A percentile compares a stretch with the other conserved stretches of the same genome.
These are phyloP conservation scores for Sarcodon sp. DNA, from an alignment of 768 basidiomycete species.

Conservation along the genomic window DNA sequence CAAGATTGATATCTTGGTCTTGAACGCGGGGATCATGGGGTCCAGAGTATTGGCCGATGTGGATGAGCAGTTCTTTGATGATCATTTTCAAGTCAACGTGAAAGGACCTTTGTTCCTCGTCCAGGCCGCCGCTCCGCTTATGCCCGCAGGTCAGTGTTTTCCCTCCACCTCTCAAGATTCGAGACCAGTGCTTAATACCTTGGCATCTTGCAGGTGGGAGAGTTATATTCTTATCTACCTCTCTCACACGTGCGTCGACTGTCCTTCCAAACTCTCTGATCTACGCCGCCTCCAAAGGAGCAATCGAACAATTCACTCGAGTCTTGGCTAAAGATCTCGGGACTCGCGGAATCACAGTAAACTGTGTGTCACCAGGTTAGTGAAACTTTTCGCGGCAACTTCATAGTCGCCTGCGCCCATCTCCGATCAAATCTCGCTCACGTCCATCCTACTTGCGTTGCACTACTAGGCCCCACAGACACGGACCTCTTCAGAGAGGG, in stretches of 20 bases:
- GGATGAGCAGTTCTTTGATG: slow-evolving; percentile 39
- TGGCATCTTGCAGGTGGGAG: slow-evolving; percentile 25
- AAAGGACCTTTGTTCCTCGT: slow-evolving; percentile 46
- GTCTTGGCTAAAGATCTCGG: slow-evolving; percentile 51
- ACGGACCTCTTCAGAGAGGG: slow-evolving; percentile 44
- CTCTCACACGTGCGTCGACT: slow-evolving; percentile 28
- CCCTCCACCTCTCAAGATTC: background rate
- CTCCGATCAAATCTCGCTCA: background rate
- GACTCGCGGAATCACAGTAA: slow-evolving; percentile 37
- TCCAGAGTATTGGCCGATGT: slow-evolving; percentile 33
- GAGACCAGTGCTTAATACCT: background rate
- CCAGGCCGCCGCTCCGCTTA: slow-evolving; percentile 28
- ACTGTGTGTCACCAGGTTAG: slow-evolving; percentile 31
- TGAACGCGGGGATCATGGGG: slow-evolving; percentile 48
- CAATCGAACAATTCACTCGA: slow-evolving; percentile 44
- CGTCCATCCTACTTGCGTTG: background rate
- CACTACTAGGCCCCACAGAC: slow-evolving; percentile 30
- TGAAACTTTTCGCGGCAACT: background rate
- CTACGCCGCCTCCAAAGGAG: slow-evolving; percentile 45
- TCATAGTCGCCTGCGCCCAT: background rate
- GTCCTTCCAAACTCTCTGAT: slow-evolving; percentile 34
- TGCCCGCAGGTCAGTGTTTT: slow-evolving; percentile 27
- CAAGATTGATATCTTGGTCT: slow-evolving; percentile 41
- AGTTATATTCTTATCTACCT: slow-evolving; percentile 45
- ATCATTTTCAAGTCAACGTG: slow-evolving; percentile 40